Base-by-base conservation (phyloP, 768 basidiomycete species). In the Pleurotus ostreatus region DNA sequence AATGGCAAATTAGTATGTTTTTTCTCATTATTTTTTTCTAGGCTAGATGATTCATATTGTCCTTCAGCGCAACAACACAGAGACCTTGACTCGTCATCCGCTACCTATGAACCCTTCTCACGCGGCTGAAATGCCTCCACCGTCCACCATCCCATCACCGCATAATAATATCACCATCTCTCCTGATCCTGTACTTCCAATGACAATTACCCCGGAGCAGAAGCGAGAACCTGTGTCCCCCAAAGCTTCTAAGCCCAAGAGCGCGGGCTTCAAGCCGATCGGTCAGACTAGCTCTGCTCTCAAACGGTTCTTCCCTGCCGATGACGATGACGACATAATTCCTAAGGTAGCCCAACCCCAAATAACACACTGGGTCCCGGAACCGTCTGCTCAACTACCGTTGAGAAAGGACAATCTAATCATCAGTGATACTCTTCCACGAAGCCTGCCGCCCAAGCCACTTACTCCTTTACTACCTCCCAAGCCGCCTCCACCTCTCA, bases 281-380 rank as follows among this genome's bases (percentile, higher is more conserved):
- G 80, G 77, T 5, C 75, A 79, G 59, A 57, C 71, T 55, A 78
- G 71, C 63, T 78, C 80, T 34, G 80, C 85, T 15, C 74, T 94
- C 46, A 88, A 86, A 67, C 80, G 77, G 62, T 94, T 94, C 71
- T 94, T 94, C 66, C 91, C 92, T 18, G 82, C 80, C 1, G 90
- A 92, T 49, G 90, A 92, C 18, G 88, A 89, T 16, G 88, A 89
- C 37, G 77, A 53, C 5, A 15, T 53, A 7, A 15, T 38, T 2
- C 51, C 37, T 16, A 39, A 53, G 23, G 23, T 39, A 20, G 51
- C 22, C 11, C 51, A 53, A n/a, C 51, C 51, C 41, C 51, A 53
- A 18, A 53, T 41, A 40, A 26, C 51, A 11, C 51, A 53, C 20
- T 53, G 51, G 51, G 22, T 53, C 9, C 51, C 51, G 2, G 51